phyloP scores from a whole-genome alignment of 2,329 filamentous ascomycete species.

The Trichoderma breve region DNA sequence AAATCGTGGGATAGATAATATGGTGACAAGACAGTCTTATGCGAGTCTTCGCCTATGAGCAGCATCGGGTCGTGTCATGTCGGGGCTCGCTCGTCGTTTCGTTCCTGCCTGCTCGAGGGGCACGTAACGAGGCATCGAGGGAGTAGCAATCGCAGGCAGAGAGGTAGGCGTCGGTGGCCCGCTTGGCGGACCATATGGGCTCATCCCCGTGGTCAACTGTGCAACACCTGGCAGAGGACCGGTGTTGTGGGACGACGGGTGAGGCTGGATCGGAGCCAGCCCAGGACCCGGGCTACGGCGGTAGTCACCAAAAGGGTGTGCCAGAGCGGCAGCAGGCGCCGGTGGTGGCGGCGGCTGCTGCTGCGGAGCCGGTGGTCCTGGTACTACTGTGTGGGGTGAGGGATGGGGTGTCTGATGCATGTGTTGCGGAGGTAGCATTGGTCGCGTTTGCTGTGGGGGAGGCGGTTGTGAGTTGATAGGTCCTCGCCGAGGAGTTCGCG shows the following conservation, averaged over 20 bases:
- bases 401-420: constrained; percentile 25
- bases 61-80: constrained; percentile 44
- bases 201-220: constrained; percentile 63
- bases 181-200: constrained; percentile 47
- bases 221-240: constrained; percentile 58
- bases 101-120: constrained; percentile 41
- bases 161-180: constrained; percentile 16
- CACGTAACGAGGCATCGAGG: constrained; percentile 30
- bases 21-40: constrained; percentile 21
- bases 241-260: constrained; percentile 38
- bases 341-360: constrained; percentile 22
- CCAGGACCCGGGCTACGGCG: constrained; percentile 40
- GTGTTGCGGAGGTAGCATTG: constrained; percentile 23
- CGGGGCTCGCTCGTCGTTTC: constrained; percentile 54
- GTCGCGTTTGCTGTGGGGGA: constrained; percentile 25
- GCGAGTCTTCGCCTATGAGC: constrained; percentile 42
- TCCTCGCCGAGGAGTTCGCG: constrained; percentile 41
- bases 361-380: constrained; percentile 28
- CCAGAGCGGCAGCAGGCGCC: constrained; percentile 25
- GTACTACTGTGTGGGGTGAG: constrained; percentile 5
- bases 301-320: constrained; percentile 27
- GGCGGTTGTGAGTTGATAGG: constrained; percentile 34
- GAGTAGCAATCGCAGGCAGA: constrained; percentile 15
- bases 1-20: background rate
- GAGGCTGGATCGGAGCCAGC: constrained; percentile 54